Conservation (phyloP, 1,284 basidiomycete genomes). For the Heterobasidion parviporum region DNA sequence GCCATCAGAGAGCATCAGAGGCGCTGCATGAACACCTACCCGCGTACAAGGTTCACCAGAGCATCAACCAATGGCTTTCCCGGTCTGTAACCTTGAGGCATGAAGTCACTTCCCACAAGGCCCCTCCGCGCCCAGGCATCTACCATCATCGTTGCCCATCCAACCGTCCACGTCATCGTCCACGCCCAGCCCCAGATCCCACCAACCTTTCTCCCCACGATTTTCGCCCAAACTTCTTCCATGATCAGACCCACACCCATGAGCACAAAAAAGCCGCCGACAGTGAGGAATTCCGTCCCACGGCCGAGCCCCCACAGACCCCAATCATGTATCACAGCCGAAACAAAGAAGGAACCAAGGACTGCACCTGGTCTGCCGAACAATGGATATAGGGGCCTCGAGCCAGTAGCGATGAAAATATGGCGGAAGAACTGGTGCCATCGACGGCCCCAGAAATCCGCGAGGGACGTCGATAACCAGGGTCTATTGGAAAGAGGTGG, state of each 20-base stretch:
- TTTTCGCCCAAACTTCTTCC: constrained; percentile 35
- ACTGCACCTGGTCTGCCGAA: constrained; percentile 38
- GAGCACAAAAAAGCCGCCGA: constrained; percentile 48
- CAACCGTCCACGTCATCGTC: constrained; percentile 35
- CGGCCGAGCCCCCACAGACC: constrained; percentile 52
- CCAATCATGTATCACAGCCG: constrained; percentile 46
- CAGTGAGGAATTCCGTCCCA: constrained; percentile 34
- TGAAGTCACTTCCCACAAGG: constrained; percentile 19
- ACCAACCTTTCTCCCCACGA: constrained; percentile 33
- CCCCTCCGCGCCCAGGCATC: constrained; percentile 48
- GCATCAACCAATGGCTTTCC: constrained; percentile 1
- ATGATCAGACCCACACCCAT: constrained; percentile 42
- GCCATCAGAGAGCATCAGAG: too few species aligned
- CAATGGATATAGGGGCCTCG: constrained; percentile 19
- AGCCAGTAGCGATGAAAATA: constrained; percentile 26
- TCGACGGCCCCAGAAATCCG: constrained; percentile 32
- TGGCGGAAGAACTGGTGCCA: constrained; percentile 39
- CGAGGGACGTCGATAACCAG: constrained; percentile 30
- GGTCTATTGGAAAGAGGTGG: constrained; percentile 34
- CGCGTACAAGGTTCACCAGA: too few species aligned
- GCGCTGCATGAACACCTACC: too few species aligned
- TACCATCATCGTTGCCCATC: constrained; percentile 39
- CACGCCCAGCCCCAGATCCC: constrained; percentile 45
- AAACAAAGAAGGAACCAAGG: constrained; percentile 48
- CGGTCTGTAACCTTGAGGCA: constrained; percentile 3